These are phyloP conservation scores for Coniferiporia sulphurascens DNA, from an alignment of 1,284 basidiomycete genomes.

Conservation along the genomic window DNA sequence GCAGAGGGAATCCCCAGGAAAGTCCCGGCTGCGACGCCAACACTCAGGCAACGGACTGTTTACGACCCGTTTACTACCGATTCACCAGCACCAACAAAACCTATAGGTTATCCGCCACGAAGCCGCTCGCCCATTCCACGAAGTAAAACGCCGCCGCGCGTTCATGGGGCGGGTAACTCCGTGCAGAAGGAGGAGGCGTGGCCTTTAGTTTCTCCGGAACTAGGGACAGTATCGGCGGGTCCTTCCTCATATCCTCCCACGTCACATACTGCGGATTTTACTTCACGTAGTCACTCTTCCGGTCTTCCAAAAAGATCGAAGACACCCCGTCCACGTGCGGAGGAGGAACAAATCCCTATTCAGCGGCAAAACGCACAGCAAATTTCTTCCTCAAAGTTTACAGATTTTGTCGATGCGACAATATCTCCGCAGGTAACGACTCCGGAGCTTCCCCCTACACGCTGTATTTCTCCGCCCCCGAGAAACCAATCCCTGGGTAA, in stretches of 20 bases:
- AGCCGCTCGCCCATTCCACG: slow-evolving; percentile 8
- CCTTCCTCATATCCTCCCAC: not conserved
- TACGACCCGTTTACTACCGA: not conserved
- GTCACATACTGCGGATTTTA: not conserved
- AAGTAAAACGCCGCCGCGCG: not conserved
- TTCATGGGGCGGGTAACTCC: not conserved
- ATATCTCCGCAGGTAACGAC: not conserved
- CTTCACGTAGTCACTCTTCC: slow-evolving; percentile 9
- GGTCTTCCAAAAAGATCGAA: not conserved
- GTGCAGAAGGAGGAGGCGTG: not conserved
- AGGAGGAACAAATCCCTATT: not conserved
- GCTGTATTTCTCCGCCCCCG: slow-evolving; percentile 3
- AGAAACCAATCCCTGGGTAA: slow-evolving; percentile 5
- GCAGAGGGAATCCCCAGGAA: not conserved
- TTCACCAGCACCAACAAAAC: not conserved
- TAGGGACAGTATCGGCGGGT: not conserved
- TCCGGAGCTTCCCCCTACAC: not conserved
- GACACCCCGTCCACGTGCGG: not conserved
- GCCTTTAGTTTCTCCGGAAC: not conserved
- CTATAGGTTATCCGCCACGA: not conserved
- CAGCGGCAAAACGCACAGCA: not conserved
- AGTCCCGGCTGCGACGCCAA: not conserved
- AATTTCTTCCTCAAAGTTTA: not conserved
- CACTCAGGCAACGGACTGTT: not conserved
- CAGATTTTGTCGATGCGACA: not conserved